phyloP scores from a whole-genome alignment of 2,329 filamentous ascomycete genomes.

The Ustulina deusta region DNA sequence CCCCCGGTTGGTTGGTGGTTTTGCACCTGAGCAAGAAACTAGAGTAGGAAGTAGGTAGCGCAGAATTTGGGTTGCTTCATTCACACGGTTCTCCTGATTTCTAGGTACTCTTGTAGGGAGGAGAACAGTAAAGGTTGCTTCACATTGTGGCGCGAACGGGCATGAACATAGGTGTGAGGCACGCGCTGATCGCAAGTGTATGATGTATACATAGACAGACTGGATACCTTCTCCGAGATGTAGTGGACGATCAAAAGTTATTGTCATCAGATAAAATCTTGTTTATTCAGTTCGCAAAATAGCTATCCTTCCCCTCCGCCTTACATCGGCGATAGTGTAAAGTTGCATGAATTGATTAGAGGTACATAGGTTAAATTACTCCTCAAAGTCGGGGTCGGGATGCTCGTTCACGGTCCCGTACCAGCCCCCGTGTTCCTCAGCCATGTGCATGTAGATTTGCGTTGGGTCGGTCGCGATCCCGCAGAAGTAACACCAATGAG shows the following conservation, averaged over 20 bases:
- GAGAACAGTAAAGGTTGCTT: not conserved
- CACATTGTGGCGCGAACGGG: not conserved
- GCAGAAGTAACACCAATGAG: conserved; percentile 58
- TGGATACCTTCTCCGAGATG: not conserved
- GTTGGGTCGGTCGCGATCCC: conserved; percentile 45
- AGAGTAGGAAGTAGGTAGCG: no score
- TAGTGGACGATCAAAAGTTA: not conserved
- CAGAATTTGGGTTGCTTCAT: conserved; percentile 6
- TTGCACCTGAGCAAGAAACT: conserved; percentile 2
- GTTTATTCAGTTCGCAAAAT: not conserved
- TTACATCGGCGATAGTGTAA: not conserved
- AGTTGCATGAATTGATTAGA: not conserved
- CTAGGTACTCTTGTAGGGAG: not conserved
- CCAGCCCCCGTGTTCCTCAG: conserved; percentile 50
- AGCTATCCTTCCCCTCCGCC: not conserved
- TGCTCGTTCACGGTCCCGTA: conserved; percentile 41
- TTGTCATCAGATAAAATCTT: not conserved
- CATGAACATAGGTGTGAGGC: not conserved
- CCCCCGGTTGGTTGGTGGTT: conserved; percentile 16
- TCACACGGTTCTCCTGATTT: conserved; percentile 8
- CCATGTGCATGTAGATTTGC: conserved; percentile 56
- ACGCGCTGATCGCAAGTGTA: no score
- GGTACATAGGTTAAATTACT: not conserved
- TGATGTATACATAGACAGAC: not conserved
- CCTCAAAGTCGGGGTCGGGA: not conserved